phyloP scores from a whole-genome alignment of 78 protist genomes.

The Creolimax fragrantissima region DNA sequence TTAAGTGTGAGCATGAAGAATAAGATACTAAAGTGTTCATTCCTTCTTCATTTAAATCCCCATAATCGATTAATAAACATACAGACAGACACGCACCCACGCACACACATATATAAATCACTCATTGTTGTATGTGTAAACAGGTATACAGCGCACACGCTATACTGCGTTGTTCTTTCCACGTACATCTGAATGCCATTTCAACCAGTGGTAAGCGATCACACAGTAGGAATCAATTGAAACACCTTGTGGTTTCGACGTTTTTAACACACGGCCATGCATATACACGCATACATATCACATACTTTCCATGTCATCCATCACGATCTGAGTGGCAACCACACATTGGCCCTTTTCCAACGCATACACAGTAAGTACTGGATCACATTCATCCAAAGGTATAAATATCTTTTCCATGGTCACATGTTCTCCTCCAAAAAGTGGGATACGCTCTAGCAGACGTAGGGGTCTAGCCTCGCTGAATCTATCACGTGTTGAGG shows the following conservation, averaged over 20 bases:
- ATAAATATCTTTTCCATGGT: neutral
- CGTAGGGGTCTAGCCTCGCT: neutral
- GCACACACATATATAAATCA: neutral
- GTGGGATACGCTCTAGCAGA: neutral
- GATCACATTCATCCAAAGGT: neutral
- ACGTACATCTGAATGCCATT: too few species aligned
- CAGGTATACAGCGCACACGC: neutral
- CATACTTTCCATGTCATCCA: neutral
- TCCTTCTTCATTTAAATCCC: too few species aligned
- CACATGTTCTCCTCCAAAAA: neutral
- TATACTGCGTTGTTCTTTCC: too few species aligned
- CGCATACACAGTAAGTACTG: neutral
- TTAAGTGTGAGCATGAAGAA: too few species aligned
- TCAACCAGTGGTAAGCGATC: too few species aligned
- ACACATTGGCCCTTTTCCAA: neutral
- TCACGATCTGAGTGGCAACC: neutral
- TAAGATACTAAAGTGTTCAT: too few species aligned
- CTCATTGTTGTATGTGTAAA: neutral
- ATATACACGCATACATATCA: too few species aligned
- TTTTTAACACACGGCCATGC: too few species aligned
- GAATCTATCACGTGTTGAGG: too few species aligned
- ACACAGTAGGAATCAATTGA: too few species aligned
- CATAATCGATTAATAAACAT: neutral
- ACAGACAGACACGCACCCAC: neutral
- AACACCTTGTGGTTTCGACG: too few species aligned